A percentile compares a stretch with the other conserved stretches of the same genome.
Conservation (phyloP, 2,329 filamentous ascomycete species). For the Epichloe glyceriae region DNA sequence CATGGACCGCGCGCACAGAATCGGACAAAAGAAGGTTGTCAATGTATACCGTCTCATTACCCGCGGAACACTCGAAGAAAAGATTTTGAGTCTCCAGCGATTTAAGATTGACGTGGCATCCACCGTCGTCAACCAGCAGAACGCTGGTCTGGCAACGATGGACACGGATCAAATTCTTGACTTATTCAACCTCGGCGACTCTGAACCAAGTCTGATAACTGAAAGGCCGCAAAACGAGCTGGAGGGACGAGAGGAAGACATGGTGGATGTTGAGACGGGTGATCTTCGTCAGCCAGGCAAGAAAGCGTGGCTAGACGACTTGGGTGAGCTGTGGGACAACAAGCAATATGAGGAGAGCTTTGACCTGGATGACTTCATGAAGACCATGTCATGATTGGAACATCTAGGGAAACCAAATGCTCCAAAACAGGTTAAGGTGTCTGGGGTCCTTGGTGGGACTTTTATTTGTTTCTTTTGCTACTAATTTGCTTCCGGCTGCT, state of each 20-base stretch:
- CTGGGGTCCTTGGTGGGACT: neutral
- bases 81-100: constrained; percentile 92
- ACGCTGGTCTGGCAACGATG: constrained; percentile 87
- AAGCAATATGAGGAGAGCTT: constrained; percentile 97
- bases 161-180: constrained; percentile 97
- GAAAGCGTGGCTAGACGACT: constrained; percentile 87
- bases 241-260: constrained; percentile 62
- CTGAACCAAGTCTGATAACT: constrained; percentile 51
- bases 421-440: neutral
- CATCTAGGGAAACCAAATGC: neutral
- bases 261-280: constrained; percentile 85
- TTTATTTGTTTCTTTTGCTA: neutral
- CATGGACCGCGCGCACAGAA: constrained; percentile 96
- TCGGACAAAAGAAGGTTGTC: constrained; percentile 98
- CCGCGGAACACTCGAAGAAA: constrained; percentile 90
- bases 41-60: constrained; percentile 98
- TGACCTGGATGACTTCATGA: constrained; percentile 87
- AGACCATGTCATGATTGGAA: constrained; percentile 61
- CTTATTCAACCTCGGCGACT: constrained; percentile 81
- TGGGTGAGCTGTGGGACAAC: constrained; percentile 95
- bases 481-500: neutral
- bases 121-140: constrained; percentile 98
- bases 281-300: constrained; percentile 92
- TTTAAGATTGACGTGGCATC: constrained; percentile 99
- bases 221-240: constrained; percentile 45